Conservation (phyloP, 2,329 filamentous ascomycete species). For the Penicillium expansum region DNA sequence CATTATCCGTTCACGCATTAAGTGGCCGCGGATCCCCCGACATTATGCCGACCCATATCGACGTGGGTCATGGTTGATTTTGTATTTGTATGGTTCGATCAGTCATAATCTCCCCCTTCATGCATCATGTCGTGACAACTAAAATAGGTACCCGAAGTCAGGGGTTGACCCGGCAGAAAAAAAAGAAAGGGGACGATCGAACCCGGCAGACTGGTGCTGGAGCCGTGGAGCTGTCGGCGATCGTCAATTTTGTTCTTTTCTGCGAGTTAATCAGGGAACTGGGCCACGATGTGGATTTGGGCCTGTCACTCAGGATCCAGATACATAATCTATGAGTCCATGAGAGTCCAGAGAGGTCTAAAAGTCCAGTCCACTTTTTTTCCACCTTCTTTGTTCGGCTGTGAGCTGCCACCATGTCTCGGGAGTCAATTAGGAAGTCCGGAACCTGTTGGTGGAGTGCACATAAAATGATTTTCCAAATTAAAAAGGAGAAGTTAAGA, state of each 20-base stretch:
- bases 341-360: constrained; percentile 2
- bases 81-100: constrained; percentile 18
- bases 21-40: constrained; percentile 21
- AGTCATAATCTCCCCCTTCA: constrained; percentile 8
- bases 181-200: constrained; percentile 20
- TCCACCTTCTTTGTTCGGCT: neutral
- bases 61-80: constrained; percentile 8
- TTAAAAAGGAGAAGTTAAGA: constrained; percentile 1
- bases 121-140: constrained; percentile 6
- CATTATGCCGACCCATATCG: constrained; percentile 14
- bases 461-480: neutral
- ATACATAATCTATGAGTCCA: too few relatives aligned
- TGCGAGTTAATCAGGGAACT: constrained; percentile 7
- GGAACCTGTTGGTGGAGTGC: neutral
- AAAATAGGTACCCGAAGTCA: constrained; percentile 14
- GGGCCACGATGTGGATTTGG: constrained; percentile 6
- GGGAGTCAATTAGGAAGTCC: neutral
- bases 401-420: neutral
- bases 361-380: neutral
- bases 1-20: constrained; percentile 9
- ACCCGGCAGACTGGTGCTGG: constrained; percentile 22
- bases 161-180: constrained; percentile 19
- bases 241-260: constrained; percentile 18
- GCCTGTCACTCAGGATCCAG: constrained; percentile 2
- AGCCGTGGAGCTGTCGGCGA: constrained; percentile 17